Evolutionary conservation across 768 basidiomycete species (phyloP).

Genomic region (Termitomyces eurrhizus): DNA sequence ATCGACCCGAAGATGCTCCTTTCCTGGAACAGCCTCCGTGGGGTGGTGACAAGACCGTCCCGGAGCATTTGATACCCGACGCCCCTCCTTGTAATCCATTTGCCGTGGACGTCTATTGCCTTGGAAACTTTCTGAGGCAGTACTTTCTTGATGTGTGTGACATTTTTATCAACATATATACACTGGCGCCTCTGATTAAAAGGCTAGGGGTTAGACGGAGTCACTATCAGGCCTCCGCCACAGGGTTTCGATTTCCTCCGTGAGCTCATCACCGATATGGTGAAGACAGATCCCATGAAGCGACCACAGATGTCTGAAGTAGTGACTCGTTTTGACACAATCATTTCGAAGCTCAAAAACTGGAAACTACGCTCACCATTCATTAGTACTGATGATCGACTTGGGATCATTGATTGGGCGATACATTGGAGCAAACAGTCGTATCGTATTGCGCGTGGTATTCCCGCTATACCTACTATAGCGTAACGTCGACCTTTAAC

Average conservation of each 20-base stretch:
- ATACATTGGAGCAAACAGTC: neutral
- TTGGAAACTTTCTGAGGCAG: neutral
- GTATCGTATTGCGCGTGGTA: neutral
- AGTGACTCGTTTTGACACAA: neutral
- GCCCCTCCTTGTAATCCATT: neutral
- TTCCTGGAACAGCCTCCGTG: conserved; percentile 25
- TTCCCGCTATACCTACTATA: neutral
- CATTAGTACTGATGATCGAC: neutral
- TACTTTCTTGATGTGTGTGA: neutral
- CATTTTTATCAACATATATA: too few relatives aligned
- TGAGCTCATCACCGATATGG: neutral
- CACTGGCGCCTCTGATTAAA: neutral
- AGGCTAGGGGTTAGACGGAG: neutral
- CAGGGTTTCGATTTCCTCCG: neutral
- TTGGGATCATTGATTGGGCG: neutral
- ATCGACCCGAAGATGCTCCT: conserved; percentile 18
- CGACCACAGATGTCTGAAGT: neutral
- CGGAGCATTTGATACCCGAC: conserved; percentile 19
- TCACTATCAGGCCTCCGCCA: neutral
- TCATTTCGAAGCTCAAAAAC: neutral
- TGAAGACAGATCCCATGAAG: neutral
- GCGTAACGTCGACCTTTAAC: neutral
- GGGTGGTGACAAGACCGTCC: conserved; percentile 38
- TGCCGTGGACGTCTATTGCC: neutral
- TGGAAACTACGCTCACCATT: neutral